These are phyloP conservation scores for Irpex sp. DNA, from an alignment of 1,284 basidiomycete genomes.

Conservation along the genomic window DNA sequence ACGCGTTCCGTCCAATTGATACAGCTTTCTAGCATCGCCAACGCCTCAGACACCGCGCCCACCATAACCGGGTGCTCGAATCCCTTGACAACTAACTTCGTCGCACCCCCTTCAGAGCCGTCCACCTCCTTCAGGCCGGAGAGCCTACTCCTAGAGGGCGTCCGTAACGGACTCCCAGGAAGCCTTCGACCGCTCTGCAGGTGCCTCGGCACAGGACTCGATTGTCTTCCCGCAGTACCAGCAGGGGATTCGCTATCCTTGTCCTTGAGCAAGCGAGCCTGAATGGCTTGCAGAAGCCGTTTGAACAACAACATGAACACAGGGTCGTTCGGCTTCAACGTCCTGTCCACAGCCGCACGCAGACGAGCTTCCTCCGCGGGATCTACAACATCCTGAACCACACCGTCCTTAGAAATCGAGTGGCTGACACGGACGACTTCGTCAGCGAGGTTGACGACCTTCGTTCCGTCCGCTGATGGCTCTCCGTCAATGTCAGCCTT, in stretches of 20 bases:
- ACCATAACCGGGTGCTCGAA: slow-evolving; percentile 43
- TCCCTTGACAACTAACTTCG: slow-evolving; percentile 35
- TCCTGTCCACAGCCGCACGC: slow-evolving; percentile 57
- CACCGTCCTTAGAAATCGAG: slow-evolving; percentile 12
- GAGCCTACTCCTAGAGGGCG: neutral
- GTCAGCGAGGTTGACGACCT: slow-evolving; percentile 64
- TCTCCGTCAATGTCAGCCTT: slow-evolving; percentile 51
- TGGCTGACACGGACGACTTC: slow-evolving; percentile 52
- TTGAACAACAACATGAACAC: slow-evolving; percentile 61
- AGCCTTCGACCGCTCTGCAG: slow-evolving; percentile 38
- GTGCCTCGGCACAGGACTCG: slow-evolving; percentile 30
- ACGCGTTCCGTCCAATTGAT: slow-evolving; percentile 38
- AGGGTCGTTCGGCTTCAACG: slow-evolving; percentile 55
- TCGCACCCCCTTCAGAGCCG: neutral
- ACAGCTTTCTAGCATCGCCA: slow-evolving; percentile 28
- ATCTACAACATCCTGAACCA: slow-evolving; percentile 24
- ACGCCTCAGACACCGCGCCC: slow-evolving; percentile 26
- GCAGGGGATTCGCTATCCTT: neutral
- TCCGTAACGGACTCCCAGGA: slow-evolving; percentile 37
- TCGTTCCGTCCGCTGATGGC: slow-evolving; percentile 38
- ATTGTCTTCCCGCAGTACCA: neutral
- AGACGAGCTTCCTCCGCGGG: slow-evolving; percentile 40
- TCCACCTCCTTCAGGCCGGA: neutral
- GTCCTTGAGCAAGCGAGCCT: slow-evolving; percentile 27
- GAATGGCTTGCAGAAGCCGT: slow-evolving; percentile 48